Conservation (phyloP, 371 early-diverging fungal species). For the Apophysomyces trapeziformis region DNA sequence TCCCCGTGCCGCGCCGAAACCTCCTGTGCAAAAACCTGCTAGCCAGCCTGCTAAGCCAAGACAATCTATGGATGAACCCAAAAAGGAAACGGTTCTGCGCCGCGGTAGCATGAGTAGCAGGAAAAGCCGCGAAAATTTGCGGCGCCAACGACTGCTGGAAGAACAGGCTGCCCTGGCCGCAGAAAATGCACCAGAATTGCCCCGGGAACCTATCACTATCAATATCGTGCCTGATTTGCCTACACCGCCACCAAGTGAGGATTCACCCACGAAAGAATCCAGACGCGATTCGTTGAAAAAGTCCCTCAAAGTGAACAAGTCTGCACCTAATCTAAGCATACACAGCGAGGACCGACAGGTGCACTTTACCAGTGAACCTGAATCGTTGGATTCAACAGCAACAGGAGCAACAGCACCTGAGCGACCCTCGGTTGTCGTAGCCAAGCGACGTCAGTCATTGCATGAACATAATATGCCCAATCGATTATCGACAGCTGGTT, state of each 20-base stretch:
- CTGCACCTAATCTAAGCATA: constrained; percentile 13
- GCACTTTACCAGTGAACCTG: constrained; percentile 10
- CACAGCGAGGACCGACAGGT: constrained; percentile 18
- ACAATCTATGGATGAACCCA: constrained; percentile 3
- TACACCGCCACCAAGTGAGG: not conserved
- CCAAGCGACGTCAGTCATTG: constrained; percentile 20
- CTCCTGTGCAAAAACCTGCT: constrained; percentile 12
- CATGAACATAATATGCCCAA: constrained; percentile 40
- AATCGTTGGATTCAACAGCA: not conserved
- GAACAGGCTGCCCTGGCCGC: constrained; percentile 13
- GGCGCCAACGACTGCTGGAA: constrained; percentile 24
- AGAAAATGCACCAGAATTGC: constrained; percentile 8
- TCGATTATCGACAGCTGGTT: constrained; percentile 31
- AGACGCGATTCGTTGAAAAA: constrained; percentile 15
- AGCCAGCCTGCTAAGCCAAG: not conserved
- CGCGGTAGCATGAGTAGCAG: constrained; percentile 43
- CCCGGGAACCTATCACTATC: not conserved
- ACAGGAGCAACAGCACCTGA: constrained; percentile 1
- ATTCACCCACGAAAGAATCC: not conserved
- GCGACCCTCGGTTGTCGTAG: constrained; percentile 22
- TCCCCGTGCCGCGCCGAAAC: constrained; percentile 22
- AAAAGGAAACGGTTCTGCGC: constrained; percentile 24
- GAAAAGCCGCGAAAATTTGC: constrained; percentile 46
- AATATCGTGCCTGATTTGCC: not conserved
- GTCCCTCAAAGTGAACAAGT: constrained; percentile 10